These are phyloP conservation scores for Cytospora leucostoma DNA, from an alignment of 2,329 filamentous ascomycete genomes.

Conservation along the genomic window DNA sequence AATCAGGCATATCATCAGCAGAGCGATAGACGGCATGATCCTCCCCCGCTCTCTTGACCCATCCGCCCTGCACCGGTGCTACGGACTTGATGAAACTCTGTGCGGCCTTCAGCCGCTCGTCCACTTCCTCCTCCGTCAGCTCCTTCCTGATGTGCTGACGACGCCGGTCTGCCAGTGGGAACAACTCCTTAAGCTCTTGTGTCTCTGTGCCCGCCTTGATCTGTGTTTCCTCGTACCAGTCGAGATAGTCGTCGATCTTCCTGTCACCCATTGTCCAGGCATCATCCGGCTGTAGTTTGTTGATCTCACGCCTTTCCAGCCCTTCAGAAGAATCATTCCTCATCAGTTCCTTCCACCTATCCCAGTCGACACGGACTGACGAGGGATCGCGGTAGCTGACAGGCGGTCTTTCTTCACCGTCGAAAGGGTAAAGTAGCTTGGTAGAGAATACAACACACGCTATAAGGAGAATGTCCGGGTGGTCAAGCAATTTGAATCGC, in stretches of 20 bases:
- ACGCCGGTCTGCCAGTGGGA: constrained; percentile 35
- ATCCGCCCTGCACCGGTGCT: constrained; percentile 25
- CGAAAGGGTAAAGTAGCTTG: constrained; percentile 79
- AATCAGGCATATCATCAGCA: constrained; percentile 45
- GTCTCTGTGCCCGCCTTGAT: constrained; percentile 32
- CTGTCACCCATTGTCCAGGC: constrained; percentile 51
- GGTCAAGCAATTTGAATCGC: constrained; percentile 52
- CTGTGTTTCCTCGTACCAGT: constrained; percentile 70
- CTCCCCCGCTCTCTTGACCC: constrained; percentile 37
- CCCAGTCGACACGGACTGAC: constrained; percentile 70
- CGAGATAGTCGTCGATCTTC: constrained; percentile 73
- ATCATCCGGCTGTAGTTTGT: constrained; percentile 33
- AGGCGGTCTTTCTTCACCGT: constrained; percentile 55
- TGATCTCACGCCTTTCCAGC: constrained; percentile 33
- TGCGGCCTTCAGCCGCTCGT: constrained; percentile 30
- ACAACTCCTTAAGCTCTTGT: constrained; percentile 38
- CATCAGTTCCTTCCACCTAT: constrained; percentile 62
- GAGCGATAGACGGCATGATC: constrained; percentile 40
- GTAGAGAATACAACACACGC: constrained; percentile 71
- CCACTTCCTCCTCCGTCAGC: constrained; percentile 32
- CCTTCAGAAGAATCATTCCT: constrained; percentile 33
- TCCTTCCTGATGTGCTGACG: constrained; percentile 17
- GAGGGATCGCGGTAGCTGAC: constrained; percentile 56
- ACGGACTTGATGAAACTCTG: constrained; percentile 33
- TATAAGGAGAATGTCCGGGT: constrained; percentile 76